These are phyloP conservation scores for Alternaria triticina DNA, from an alignment of 2,329 filamentous ascomycete species.

Conservation along the genomic window DNA sequence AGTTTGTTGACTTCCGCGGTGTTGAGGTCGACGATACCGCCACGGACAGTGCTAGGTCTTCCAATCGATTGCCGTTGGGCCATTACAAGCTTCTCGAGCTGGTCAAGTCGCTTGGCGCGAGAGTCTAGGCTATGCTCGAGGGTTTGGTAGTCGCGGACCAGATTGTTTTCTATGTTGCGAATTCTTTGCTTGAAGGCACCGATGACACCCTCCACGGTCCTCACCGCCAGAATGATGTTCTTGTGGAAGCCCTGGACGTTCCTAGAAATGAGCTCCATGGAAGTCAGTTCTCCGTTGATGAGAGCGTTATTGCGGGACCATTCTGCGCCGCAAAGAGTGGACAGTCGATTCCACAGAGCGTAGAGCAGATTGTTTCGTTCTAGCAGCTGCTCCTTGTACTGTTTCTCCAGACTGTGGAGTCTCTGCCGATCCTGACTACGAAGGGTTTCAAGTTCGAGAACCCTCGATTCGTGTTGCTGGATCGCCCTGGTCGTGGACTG, in stretches of 20 bases:
- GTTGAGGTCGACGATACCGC: constrained; percentile 48
- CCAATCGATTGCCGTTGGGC: constrained; percentile 47
- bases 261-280: constrained; percentile 82
- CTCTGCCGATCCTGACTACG: constrained; percentile 79
- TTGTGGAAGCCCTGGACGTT: constrained; percentile 88
- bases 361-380: constrained; percentile 90
- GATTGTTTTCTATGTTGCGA: constrained; percentile 82
- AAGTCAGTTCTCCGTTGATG: constrained; percentile 85
- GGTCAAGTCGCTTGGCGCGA: constrained; percentile 83
- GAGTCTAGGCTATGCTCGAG: constrained; percentile 82
- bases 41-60: constrained; percentile 48
- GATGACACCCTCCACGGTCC: constrained; percentile 82
- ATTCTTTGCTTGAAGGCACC: constrained; percentile 80
- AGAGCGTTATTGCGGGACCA: constrained; percentile 91
- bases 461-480: constrained; percentile 81
- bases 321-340: constrained; percentile 83
- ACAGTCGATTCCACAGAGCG: constrained; percentile 87
- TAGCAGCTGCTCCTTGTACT: constrained; percentile 82
- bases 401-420: constrained; percentile 75
- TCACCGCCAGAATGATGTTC: constrained; percentile 85
- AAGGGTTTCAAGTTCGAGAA: constrained; percentile 83
- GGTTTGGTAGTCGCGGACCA: constrained; percentile 89
- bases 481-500: constrained; percentile 87
- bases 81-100: constrained; percentile 77
- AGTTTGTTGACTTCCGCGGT: constrained; percentile 64